A percentile compares a stretch with the other conserved stretches of the same genome.
Conservation (phyloP, 306 rosid genomes). For the Trifolium subterraneum region DNA sequence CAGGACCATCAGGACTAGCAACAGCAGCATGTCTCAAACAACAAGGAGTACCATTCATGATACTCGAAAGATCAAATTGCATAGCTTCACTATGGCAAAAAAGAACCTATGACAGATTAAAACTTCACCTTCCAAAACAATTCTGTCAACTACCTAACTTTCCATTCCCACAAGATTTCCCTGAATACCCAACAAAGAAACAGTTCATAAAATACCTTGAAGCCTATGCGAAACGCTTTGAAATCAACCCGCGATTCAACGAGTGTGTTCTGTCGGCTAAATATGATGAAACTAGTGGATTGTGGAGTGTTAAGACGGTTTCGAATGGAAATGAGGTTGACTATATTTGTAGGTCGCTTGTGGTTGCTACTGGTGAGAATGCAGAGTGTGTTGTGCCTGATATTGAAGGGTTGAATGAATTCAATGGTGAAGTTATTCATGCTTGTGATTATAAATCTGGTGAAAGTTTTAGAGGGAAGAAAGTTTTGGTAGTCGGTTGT, state of each 20-base stretch:
- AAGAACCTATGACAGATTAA: conserved; percentile 81
- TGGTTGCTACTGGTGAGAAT: conserved; percentile 96
- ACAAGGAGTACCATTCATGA: conserved; percentile 81
- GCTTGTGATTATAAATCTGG: conserved; percentile 86
- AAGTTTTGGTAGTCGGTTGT: conserved; percentile 87
- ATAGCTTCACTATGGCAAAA: conserved; percentile 96
- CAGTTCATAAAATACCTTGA: conserved; percentile 86
- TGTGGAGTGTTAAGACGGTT: conserved; percentile 76
- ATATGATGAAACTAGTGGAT: conserved; percentile 68
- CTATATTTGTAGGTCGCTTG: conserved; percentile 82
- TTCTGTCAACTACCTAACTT: conserved; percentile 84
- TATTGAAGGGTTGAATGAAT: conserved; percentile 67
- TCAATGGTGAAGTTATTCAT: conserved; percentile 72
- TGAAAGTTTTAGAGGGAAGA: conserved; percentile 72
- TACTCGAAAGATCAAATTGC: conserved; percentile 80
- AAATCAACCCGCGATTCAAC: conserved; percentile 77
- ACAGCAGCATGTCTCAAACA: conserved; percentile 88
- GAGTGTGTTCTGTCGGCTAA: conserved; percentile 71
- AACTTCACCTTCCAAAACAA: conserved; percentile 94
- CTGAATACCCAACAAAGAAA: conserved; percentile 78
- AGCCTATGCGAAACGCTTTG: conserved; percentile 60
- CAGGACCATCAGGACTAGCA: conserved; percentile 95
- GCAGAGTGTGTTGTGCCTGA: conserved; percentile 84
- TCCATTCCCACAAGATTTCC: conserved; percentile 79
- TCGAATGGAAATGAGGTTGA: conserved; percentile 57